Evolutionary conservation across 202 grass and related monocot species (phyloP).

Genomic region (Elaeis oleifera): DNA sequence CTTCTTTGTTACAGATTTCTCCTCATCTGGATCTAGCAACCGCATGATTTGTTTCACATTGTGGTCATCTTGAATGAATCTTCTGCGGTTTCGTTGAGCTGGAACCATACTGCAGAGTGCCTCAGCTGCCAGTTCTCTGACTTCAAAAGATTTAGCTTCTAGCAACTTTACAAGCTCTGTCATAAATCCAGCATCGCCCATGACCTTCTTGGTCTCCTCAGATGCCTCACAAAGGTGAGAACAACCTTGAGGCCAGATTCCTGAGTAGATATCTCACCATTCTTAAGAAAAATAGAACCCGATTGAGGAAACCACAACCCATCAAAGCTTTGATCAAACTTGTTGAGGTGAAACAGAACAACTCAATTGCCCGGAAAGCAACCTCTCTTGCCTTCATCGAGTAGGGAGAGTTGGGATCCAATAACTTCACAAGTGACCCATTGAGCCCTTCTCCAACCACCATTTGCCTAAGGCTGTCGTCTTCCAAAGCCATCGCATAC

Average conservation of each 20-base stretch:
- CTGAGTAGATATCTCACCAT: constrained; percentile 47
- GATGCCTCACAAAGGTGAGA: constrained; percentile 53
- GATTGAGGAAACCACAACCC: constrained; percentile 41
- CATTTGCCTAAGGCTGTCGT: constrained; percentile 41
- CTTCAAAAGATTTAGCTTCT: constrained; percentile 46
- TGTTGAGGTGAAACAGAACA: constrained; percentile 48
- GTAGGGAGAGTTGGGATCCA: constrained; percentile 65
- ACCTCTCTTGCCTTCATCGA: constrained; percentile 75
- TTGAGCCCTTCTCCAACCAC: constrained; percentile 50
- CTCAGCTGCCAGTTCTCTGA: constrained; percentile 62
- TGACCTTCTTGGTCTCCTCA: constrained; percentile 48
- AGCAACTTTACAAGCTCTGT: constrained; percentile 48
- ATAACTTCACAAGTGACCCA: constrained; percentile 46
- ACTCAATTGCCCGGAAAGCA: constrained; percentile 57
- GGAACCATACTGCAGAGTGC: constrained; percentile 52
- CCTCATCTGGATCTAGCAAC: constrained; percentile 51
- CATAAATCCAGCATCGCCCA: constrained; percentile 59
- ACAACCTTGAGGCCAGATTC: constrained; percentile 56
- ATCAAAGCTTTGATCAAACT: constrained; percentile 40
- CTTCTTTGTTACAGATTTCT: constrained; percentile 37
- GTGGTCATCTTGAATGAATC: constrained; percentile 59
- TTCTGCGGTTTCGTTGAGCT: constrained; percentile 33
- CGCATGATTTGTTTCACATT: constrained; percentile 49
- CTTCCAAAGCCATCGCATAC: constrained; percentile 44
- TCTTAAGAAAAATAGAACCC: constrained; percentile 55